Evolutionary conservation across 257 asterid genomes (phyloP).

Genomic region (Nicotiana noctiflora): DNA sequence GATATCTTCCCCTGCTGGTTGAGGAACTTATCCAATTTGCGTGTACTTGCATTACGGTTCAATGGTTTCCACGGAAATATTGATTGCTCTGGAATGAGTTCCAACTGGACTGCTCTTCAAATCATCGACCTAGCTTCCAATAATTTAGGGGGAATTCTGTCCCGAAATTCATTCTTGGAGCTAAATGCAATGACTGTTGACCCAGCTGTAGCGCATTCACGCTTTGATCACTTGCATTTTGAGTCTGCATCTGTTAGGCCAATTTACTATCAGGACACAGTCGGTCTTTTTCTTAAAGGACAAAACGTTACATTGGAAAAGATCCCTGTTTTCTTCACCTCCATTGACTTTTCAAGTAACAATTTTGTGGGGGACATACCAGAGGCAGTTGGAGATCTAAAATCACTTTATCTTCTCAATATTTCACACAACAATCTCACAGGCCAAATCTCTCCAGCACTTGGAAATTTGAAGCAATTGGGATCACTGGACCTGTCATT

Average conservation of each 20-base stretch:
- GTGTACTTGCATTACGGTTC: slow-evolving; percentile 40
- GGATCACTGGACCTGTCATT: slow-evolving; percentile 38
- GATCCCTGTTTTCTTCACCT: slow-evolving; percentile 22
- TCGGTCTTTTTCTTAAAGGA: slow-evolving; percentile 29
- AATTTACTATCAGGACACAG: slow-evolving; percentile 20
- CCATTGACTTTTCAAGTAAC: slow-evolving; percentile 47
- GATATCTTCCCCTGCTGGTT: slow-evolving; percentile 27
- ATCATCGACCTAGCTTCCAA: slow-evolving; percentile 54
- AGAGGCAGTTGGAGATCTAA: slow-evolving; percentile 30
- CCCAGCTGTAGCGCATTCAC: slow-evolving; percentile 5
- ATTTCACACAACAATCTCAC: slow-evolving; percentile 32
- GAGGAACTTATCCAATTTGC: slow-evolving; percentile 28
- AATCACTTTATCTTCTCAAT: slow-evolving; percentile 29
- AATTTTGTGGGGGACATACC: slow-evolving; percentile 40
- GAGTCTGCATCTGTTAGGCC: neutral
- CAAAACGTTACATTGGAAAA: slow-evolving; percentile 5
- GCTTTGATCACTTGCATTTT: slow-evolving; percentile 20
- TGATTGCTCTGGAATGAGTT: slow-evolving; percentile 10
- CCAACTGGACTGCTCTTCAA: slow-evolving; percentile 57
- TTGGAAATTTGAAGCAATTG: slow-evolving; percentile 24
- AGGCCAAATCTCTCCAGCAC: slow-evolving; percentile 22
- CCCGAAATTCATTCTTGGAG: slow-evolving; percentile 22
- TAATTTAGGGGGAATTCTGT: slow-evolving; percentile 36
- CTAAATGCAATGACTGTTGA: slow-evolving; percentile 38
- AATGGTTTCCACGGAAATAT: slow-evolving; percentile 49